Evolutionary conservation across 1,139 yeast species (phyloP), one percentile per base, ranked within the genome.

Genomic region (Komagataea norvegica): DNA sequence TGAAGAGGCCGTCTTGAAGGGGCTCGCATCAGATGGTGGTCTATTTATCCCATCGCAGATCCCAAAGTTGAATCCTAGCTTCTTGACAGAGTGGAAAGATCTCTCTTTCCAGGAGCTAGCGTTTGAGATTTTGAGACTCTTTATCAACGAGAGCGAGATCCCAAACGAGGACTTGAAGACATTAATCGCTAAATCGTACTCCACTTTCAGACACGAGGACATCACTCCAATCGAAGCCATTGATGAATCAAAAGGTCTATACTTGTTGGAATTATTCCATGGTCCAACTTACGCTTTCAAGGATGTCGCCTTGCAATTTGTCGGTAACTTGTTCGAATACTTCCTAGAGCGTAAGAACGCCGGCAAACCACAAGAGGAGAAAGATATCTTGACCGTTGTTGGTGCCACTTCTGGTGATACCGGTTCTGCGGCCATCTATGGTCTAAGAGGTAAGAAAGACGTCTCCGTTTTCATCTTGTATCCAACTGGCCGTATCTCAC

Each of bases 401-500:
- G 99, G 99, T 54, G 99, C 99, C 31, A 91, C 99, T 20, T 85
- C 95, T 38, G 99, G 99, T 55, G 99, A 91, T 59, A 91, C 99
- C 33, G 99, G 99, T 37, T 85, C 96, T 34, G 99, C 99, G 37
- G 98, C 99, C 45, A 91, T 91, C 50, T 91, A 91, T 65, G 99
- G 99, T 41, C 74, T 91, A 52, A 76, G 98, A 66, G 94, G 94
- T 59, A 91, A 91, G 67, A 84, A 88, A 64, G 97, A 93, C 60
- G 96, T 91, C 21, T 84, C 94, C 28, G 98, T 91, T 23, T 93
- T 91, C 63, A 91, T 91, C 48, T 70, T 93, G 51, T 91, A 89
- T 58, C 99, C 99, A 54, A 87, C 95, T 11, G 98, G 98, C 31
- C 80, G 97, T 61, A 93, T 91, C 40, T 88, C 97, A 25, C 96